Base-by-base conservation (phyloP, 2,329 filamentous ascomycete genomes). In the Lomentospora prolificans region DNA sequence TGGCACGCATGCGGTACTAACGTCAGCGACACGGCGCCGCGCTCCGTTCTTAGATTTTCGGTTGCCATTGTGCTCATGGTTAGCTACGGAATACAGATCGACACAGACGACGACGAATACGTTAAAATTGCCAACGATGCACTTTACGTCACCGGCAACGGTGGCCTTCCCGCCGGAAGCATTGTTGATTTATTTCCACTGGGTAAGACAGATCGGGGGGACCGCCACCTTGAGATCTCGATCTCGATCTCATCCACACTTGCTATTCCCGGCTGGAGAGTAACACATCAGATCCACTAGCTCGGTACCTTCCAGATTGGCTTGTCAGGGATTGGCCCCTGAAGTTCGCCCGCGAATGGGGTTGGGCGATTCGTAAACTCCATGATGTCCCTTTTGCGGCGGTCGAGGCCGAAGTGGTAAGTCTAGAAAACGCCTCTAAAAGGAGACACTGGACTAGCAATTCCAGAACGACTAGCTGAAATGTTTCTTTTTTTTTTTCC, bases 141-240 rank as follows among this genome's bases (percentile, higher is more conserved):
- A 22, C 65, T 66, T 61, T 62, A 66, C 53, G 64, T 64, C 25
- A 67, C 65, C 22, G 61, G 65, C 2, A 67, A 67, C 31, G 65
- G 65, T 12, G 65, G 65, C 31, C 62, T 65, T 36, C 65, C 64
- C 7, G 65, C 63, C 22, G 63, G 64, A 57, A 67, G 64, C 48
- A 60, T 77, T 19, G 70, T 77, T 44, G 76, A 79, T 59, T 63
- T 75, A 53, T 71, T 77, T 51, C 76, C 76, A 2, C 51, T 60
- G 12, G 64, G 66, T 69, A 62, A 55, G 61, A 51, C 22, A 25
- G 14, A 55, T 14, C 14, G 7, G 12, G 7, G 3, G 9, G n/a
- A n/a, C n/a, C n/a, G n/a, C n/a, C n/a, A n/a, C n/a, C n/a, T n/a
- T n/a, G n/a, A n/a, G n/a, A n/a, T n/a, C n/a, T n/a, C n/a, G n/a